phyloP scores from a whole-genome alignment of 352 stramenopile species.

The Pythium brachiatum region DNA sequence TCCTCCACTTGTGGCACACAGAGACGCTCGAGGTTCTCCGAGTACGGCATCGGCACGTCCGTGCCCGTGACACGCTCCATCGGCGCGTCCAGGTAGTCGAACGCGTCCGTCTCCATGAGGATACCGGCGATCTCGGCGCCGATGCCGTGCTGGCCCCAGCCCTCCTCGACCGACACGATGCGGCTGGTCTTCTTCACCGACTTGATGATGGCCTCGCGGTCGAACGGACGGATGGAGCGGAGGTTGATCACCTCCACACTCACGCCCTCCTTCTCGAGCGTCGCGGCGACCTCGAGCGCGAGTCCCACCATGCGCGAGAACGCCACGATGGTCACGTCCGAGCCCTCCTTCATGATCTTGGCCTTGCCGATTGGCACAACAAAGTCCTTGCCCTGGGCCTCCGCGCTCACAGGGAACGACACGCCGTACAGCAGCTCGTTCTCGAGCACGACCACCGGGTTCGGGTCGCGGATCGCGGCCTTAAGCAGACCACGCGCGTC shows the following conservation, averaged over 20 bases:
- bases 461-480: slow-evolving; percentile 98
- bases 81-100: slow-evolving; percentile 99
- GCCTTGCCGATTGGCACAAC: slow-evolving; percentile 98
- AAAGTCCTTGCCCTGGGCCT: slow-evolving; percentile 97
- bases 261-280: slow-evolving; percentile 94
- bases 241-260: slow-evolving; percentile 95
- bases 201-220: slow-evolving; percentile 96
- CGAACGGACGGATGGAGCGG: slow-evolving; percentile 94
- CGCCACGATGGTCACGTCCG: slow-evolving; percentile 97
- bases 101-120: slow-evolving; percentile 97
- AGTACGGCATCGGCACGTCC: slow-evolving; percentile 99
- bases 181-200: slow-evolving; percentile 98
- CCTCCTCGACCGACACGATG: slow-evolving; percentile 97
- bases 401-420: slow-evolving; percentile 97
- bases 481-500: slow-evolving; percentile 99
- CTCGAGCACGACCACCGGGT: slow-evolving; percentile 99
- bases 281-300: slow-evolving; percentile 94
- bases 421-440: slow-evolving; percentile 99
- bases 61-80: slow-evolving; percentile 96
- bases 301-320: slow-evolving; percentile 97
- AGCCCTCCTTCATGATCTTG: slow-evolving; percentile 97
- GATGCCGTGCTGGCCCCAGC: slow-evolving; percentile 96
- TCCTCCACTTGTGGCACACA: slow-evolving; percentile 95
- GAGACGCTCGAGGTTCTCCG: slow-evolving; percentile 94
- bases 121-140: slow-evolving; percentile 97